Conservation (phyloP, 441 rosid genomes). For the Eruca vesicaria region DNA sequence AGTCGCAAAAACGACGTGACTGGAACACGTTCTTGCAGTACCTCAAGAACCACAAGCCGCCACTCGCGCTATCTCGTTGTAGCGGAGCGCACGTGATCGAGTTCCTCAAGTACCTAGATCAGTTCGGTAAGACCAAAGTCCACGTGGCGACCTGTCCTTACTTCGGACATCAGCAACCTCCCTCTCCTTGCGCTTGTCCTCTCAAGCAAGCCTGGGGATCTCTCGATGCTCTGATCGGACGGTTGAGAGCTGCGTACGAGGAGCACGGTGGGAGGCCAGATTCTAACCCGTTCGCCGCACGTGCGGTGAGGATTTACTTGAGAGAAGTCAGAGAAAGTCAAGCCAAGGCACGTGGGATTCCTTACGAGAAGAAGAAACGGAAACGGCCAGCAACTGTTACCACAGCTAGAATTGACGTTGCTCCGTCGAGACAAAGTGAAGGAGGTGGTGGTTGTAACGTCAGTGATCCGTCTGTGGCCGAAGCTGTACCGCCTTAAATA, state of each 20-base stretch:
- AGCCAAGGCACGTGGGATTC: conserved; percentile 92
- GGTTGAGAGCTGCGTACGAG: conserved; percentile 87
- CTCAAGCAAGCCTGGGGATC: conserved; percentile 96
- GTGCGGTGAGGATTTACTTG: conserved; percentile 85
- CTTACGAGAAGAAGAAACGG: conserved; percentile 91
- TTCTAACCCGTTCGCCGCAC: conserved; percentile 84
- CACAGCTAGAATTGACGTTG: conserved; percentile 23
- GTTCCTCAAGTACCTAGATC: conserved; percentile 86
- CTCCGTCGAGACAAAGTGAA: conserved; percentile 28
- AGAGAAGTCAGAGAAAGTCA: conserved; percentile 89
- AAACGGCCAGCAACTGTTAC: conserved; percentile 47
- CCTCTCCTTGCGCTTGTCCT: conserved; percentile 88
- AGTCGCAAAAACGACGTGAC: conserved; percentile 91
- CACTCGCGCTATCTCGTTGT: conserved; percentile 70
- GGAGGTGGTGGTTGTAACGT: conserved; percentile 21
- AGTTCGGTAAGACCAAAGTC: conserved; percentile 92
- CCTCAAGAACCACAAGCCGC: conserved; percentile 85
- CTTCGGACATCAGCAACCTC: conserved; percentile 85
- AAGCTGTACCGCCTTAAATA: conserved; percentile 25
- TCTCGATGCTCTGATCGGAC: conserved; percentile 94
- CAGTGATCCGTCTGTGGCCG: conserved; percentile 21
- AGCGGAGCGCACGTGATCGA: conserved; percentile 95
- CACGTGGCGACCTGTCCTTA: conserved; percentile 73
- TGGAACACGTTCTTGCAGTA: conserved; percentile 95
- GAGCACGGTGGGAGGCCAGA: conserved; percentile 83